These are phyloP conservation scores for Biscogniauxia marginata DNA, from an alignment of 2,329 filamentous ascomycete genomes.

Conservation along the genomic window DNA sequence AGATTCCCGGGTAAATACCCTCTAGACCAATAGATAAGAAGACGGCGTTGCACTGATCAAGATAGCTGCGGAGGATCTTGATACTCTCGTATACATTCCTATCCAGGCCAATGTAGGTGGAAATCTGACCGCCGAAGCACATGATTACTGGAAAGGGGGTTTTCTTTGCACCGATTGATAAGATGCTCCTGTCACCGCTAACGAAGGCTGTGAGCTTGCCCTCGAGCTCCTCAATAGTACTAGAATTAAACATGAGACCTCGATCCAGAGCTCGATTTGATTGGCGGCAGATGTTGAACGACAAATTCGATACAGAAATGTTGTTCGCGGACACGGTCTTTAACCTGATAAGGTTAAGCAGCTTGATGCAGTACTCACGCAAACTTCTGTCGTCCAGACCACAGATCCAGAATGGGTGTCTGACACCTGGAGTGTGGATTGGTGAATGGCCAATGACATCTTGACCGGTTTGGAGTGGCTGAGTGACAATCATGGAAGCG, in stretches of 20 bases:
- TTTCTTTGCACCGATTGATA: not conserved
- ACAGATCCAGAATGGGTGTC: conserved; percentile 16
- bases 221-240: conserved; percentile 27
- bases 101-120: conserved; percentile 31
- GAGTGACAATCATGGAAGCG: conserved; percentile 23
- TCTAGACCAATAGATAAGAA: conserved; percentile 16
- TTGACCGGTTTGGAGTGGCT: no score
- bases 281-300: conserved; percentile 34
- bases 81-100: conserved; percentile 29
- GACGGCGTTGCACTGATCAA: conserved; percentile 22
- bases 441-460: no score
- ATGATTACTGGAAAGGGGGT: conserved; percentile 32
- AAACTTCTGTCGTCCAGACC: conserved; percentile 24
- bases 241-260: conserved; percentile 26
- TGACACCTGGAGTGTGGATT: conserved; percentile 5
- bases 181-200: not conserved
- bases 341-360: conserved; percentile 11
- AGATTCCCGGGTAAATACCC: conserved; percentile 33
- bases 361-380: conserved; percentile 11
- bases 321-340: not conserved
- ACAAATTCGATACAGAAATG: conserved; percentile 24
- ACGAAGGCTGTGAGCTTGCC: conserved; percentile 14
- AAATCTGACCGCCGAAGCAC: conserved; percentile 37
- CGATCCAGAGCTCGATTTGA: conserved; percentile 26
- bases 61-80: conserved; percentile 22